Percentiles rank a stretch among this genome's conserved stretches.
phyloP scores from a whole-genome alignment of 768 basidiomycete species.

The Nidula microcarpa region DNA sequence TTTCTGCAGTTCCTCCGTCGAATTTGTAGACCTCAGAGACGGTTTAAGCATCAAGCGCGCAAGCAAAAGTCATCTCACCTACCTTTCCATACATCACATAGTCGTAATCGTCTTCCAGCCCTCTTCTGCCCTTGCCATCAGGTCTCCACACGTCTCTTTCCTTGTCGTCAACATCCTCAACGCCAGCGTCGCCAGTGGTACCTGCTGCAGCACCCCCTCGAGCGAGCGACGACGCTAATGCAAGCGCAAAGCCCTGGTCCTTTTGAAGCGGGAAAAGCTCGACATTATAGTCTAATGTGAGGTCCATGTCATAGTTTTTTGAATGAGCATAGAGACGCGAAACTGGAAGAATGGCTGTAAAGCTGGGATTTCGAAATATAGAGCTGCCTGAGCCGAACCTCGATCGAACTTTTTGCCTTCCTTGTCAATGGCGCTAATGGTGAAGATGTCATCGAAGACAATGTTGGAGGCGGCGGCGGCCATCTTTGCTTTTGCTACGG shows the following conservation, averaged over 20 bases:
- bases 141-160: slow-evolving; percentile 83
- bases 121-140: slow-evolving; percentile 76
- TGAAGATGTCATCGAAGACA: slow-evolving; percentile 94
- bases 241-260: slow-evolving; percentile 77
- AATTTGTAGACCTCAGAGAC: slow-evolving; percentile 88
- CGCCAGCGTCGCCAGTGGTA: slow-evolving; percentile 42
- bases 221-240: slow-evolving; percentile 78
- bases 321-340: slow-evolving; percentile 89
- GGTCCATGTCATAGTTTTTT: slow-evolving; percentile 87
- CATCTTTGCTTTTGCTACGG: slow-evolving; percentile 27
- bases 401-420: slow-evolving; percentile 98
- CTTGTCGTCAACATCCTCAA: slow-evolving; percentile 61
- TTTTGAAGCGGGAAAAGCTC: slow-evolving; percentile 78
- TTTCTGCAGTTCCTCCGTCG: slow-evolving; percentile 79
- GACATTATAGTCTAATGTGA: slow-evolving; percentile 91
- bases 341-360: slow-evolving; percentile 46
- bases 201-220: slow-evolving; percentile 46
- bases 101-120: slow-evolving; percentile 92
- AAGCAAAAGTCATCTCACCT: slow-evolving; percentile 10
- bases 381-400: slow-evolving; percentile 50
- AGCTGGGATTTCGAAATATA: not conserved
- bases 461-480: slow-evolving; percentile 64
- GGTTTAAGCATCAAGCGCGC: not conserved
- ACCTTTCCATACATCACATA: slow-evolving; percentile 99
- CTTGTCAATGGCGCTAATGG: slow-evolving; percentile 77